Conservation (phyloP, 768 basidiomycete species). For the Leccinum disarticulatum region DNA sequence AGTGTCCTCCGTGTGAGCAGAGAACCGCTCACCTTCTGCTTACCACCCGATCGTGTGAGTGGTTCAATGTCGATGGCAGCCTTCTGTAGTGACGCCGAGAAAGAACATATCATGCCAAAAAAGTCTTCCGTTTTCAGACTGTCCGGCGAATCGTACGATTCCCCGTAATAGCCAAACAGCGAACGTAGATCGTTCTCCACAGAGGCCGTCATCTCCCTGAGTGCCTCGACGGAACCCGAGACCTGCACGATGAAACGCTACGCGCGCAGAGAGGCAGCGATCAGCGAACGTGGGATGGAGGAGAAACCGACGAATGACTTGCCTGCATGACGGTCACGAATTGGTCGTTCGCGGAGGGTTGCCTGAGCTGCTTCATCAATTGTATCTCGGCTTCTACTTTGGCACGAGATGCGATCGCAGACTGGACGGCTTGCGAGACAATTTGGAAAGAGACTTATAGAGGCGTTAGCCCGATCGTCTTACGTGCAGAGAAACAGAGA, state of each 20-base stretch:
- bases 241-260: constrained; percentile 39
- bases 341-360: constrained; percentile 47
- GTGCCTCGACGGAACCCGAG: constrained; percentile 54
- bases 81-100: constrained; percentile 75
- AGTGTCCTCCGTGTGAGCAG: background rate
- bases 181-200: constrained; percentile 62
- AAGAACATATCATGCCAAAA: constrained; percentile 72
- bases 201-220: constrained; percentile 57
- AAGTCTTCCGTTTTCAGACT: constrained; percentile 79
- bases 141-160: constrained; percentile 62
- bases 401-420: constrained; percentile 54
- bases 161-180: constrained; percentile 74
- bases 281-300: background rate
- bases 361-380: constrained; percentile 35
- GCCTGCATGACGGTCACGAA: constrained; percentile 76
- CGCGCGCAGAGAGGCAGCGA: background rate
- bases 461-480: background rate
- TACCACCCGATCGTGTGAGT: background rate
- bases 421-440: constrained; percentile 56
- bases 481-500: background rate
- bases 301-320: background rate
- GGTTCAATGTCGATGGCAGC: constrained; percentile 57
- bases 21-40: constrained; percentile 10
- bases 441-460: constrained; percentile 70
- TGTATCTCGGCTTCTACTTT: constrained; percentile 59